phyloP scores from a whole-genome alignment of 2,329 filamentous ascomycete species.

The Aspergillus fumigatus region DNA sequence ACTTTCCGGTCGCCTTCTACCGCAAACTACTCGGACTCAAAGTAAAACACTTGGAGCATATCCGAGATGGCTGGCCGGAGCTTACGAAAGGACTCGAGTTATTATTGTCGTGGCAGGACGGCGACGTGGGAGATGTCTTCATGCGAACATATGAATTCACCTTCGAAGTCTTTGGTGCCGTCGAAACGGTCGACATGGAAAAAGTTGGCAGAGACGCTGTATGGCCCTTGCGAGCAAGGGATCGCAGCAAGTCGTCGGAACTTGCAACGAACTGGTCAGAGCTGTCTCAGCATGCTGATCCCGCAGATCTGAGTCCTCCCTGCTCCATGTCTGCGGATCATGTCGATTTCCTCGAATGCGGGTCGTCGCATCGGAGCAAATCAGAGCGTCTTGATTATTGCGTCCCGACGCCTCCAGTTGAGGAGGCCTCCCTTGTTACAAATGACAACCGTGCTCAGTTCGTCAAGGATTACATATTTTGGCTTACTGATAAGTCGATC shows the following conservation, averaged over 20 bases:
- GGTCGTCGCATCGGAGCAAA: conserved; percentile 12
- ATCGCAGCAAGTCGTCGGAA: neutral
- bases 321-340: conserved; percentile 20
- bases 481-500: conserved; percentile 75
- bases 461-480: conserved; percentile 77
- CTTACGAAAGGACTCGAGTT: conserved; percentile 68
- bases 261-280: conserved; percentile 21
- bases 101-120: conserved; percentile 74
- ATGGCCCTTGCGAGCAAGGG: conserved; percentile 26
- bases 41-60: conserved; percentile 67
- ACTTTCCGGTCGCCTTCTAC: conserved; percentile 82
- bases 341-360: conserved; percentile 2
- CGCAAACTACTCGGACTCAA: conserved; percentile 68
- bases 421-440: conserved; percentile 69
- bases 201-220: conserved; percentile 33
- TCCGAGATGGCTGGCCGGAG: conserved; percentile 82
- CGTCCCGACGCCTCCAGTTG: conserved; percentile 26
- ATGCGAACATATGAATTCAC: conserved; percentile 84
- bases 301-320: conserved; percentile 15
- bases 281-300: conserved; percentile 16
- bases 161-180: conserved; percentile 53
- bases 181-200: conserved; percentile 53
- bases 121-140: conserved; percentile 76
- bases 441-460: conserved; percentile 73
- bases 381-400: conserved; percentile 22